Conservation (phyloP, 163 green algal genomes). For the Volvox carteri region DNA sequence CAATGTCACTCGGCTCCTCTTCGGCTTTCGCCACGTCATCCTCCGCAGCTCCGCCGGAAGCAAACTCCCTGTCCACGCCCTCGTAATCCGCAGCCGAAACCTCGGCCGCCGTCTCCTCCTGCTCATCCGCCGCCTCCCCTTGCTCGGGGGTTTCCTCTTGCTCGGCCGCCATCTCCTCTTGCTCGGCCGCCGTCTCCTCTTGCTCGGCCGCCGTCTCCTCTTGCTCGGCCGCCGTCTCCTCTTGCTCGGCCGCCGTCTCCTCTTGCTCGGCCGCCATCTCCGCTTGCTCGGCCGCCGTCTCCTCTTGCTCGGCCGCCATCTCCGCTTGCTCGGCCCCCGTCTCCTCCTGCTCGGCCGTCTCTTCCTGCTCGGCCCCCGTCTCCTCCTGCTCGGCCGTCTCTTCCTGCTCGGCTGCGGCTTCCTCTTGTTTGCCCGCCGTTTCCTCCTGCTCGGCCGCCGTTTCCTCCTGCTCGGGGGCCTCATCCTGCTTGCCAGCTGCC, state of each 20-base stretch:
- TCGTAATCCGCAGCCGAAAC: too few relatives aligned
- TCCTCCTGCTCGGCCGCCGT: background rate
- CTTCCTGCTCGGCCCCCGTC: background rate
- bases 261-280: background rate
- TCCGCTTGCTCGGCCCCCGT: background rate
- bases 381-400: slow-evolving; percentile 18
- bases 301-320: background rate
- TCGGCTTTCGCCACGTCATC: too few relatives aligned
- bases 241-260: background rate
- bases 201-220: background rate
- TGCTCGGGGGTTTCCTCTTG: background rate
- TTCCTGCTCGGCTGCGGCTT: background rate
- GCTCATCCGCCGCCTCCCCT: background rate
- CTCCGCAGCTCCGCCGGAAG: too few relatives aligned
- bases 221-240: background rate
- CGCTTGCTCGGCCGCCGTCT: background rate
- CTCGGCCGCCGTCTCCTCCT: background rate
- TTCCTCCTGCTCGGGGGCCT: background rate
- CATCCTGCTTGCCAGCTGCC: background rate
- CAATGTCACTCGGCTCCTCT: too few relatives aligned
- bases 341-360: background rate
- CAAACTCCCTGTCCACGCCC: too few relatives aligned
- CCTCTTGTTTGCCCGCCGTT: background rate
- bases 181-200: slow-evolving; percentile 2
- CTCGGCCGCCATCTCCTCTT: background rate